These are phyloP conservation scores for Oryza glaberrima DNA, from an alignment of 176 grass and related monocot genomes.

Conservation along the genomic window DNA sequence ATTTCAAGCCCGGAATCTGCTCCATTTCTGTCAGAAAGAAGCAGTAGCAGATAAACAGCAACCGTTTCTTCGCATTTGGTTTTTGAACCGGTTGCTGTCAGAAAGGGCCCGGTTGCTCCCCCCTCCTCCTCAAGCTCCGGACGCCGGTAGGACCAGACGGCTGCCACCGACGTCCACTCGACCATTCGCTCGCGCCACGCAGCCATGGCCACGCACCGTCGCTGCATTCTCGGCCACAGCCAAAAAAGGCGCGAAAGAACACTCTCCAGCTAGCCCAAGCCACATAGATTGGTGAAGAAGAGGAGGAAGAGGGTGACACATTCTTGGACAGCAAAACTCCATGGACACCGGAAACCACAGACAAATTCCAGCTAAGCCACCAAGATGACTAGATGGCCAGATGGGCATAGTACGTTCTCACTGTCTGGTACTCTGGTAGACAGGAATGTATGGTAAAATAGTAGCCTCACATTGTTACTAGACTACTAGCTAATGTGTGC, in stretches of 20 bases:
- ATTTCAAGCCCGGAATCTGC: neutral
- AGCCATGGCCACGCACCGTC: neutral
- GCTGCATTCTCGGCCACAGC: slow-evolving; percentile 31
- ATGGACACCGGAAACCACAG: neutral
- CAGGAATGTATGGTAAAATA: neutral
- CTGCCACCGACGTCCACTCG: slow-evolving; percentile 14
- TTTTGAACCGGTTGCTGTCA: neutral
- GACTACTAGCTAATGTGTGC: neutral
- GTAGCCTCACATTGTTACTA: neutral
- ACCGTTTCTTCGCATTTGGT: neutral
- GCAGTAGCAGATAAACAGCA: neutral
- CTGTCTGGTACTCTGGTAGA: neutral
- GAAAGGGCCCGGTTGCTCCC: neutral
- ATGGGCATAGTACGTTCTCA: slow-evolving; percentile 1
- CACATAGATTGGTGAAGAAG: neutral
- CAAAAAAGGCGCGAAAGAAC: neutral
- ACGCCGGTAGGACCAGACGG: neutral
- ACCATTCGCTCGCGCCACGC: neutral
- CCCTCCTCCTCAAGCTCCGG: neutral
- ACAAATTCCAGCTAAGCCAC: neutral
- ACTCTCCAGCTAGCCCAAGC: neutral
- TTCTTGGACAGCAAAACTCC: neutral
- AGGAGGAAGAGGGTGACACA: neutral
- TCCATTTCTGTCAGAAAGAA: neutral
- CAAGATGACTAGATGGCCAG: neutral